Evolutionary conservation across 2,329 filamentous ascomycete genomes (phyloP), one percentile per base, ranked within the genome.

Genomic region (Aspergillus sp.): DNA sequence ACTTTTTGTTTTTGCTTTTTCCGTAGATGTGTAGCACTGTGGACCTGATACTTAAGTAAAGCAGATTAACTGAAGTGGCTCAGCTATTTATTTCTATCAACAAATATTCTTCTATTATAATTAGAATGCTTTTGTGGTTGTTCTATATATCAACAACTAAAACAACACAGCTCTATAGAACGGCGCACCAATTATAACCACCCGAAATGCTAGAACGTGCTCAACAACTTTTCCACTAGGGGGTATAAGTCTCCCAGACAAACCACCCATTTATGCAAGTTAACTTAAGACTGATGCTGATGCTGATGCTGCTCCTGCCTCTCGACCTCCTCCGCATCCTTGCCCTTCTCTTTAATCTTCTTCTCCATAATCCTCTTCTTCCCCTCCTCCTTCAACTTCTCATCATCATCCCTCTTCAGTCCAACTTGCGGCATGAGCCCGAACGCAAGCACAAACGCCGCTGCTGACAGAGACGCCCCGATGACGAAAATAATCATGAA

Each of bases 401-500:
- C 65, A 54, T 72, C 70, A 49, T 73, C 71, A 1, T 49, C 62
- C 13, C 67, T 47, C n/a, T 62, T 66, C 26, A 74, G 34, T 4
- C 48, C 51, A 17, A 74, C 60, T 53, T 77, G 75, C 12, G 75
- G 74, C 66, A 78, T 76, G 18, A 77, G 60, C 17, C 62, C 64
- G 24, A 64, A 52, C 9, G 73, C 68, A 26, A 77, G 44, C 12
- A 71, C 50, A 34, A 74, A 73, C 0, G 74, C 73, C 2, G 74
- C 20, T 0, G 69, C 69, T 2, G 75, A 70, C 30, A 78, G 59
- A 3, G 65, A 63, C 1, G 76, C 73, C 3, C 71, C 70, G 11
- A 76, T 65, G 4, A 76, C 58, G 56, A 78, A 79, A 5, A 78
- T 72, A 26, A 74, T 71, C 11, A 69, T 66, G 58, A 78, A 78